Evolutionary conservation across 768 basidiomycete genomes (phyloP).

Genomic region (Rhodotorula toruloides): DNA sequence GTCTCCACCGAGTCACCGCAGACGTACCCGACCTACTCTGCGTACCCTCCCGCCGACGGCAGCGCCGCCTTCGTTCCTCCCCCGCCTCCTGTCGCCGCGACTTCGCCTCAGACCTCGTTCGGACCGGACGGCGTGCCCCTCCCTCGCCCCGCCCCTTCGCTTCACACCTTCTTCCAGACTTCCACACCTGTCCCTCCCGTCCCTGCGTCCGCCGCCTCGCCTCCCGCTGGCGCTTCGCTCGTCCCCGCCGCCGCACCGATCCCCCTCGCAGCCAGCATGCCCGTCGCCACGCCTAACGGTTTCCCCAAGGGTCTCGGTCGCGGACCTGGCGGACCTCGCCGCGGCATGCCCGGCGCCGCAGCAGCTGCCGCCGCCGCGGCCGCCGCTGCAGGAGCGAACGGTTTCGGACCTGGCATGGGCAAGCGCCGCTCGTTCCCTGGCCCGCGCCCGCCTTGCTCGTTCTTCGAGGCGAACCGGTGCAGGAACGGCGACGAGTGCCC

Average conservation of each 20-base stretch:
- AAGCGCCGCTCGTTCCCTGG: conserved; percentile 9
- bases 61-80: background rate
- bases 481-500: conserved; percentile 39
- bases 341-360: no score
- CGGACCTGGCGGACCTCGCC: no score
- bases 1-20: background rate
- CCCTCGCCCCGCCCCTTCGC: conserved; percentile 10
- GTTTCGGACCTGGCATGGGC: background rate
- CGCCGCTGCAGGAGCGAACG: background rate
- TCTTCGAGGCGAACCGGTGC: conserved; percentile 41
- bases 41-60: background rate
- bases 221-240: conserved; percentile 1
- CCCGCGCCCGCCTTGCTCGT: conserved; percentile 37
- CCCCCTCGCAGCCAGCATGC: background rate
- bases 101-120: background rate
- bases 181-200: background rate
- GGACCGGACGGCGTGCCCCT: background rate
- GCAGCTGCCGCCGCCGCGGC: no score
- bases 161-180: conserved; percentile 38
- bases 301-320: background rate
- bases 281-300: background rate
- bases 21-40: no score
- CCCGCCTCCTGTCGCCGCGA: background rate
- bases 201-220: background rate
- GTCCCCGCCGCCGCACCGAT: background rate